These are phyloP conservation scores for Colletotrichum tabaci DNA, from an alignment of 2,329 filamentous ascomycete species.

Conservation along the genomic window DNA sequence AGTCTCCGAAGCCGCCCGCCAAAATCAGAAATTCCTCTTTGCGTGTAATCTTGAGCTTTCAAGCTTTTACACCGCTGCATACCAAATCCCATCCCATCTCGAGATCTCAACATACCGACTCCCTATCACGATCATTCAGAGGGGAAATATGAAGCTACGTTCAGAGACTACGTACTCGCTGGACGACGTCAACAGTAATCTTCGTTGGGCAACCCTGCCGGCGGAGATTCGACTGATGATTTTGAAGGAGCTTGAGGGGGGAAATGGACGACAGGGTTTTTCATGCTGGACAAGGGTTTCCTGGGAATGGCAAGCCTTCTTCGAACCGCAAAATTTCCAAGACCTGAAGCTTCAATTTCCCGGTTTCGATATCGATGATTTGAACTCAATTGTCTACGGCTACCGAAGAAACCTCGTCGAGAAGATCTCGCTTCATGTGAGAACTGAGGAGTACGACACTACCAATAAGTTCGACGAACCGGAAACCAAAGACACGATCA, in stretches of 20 bases:
- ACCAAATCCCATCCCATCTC: too few species aligned
- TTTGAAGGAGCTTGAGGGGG: not conserved
- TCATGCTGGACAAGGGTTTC: slow-evolving; percentile 3
- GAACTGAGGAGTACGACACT: slow-evolving; percentile 8
- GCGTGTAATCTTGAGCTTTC: too few species aligned
- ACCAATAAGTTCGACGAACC: not conserved
- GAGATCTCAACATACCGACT: too few species aligned
- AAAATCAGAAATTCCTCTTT: too few species aligned
- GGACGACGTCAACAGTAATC: not conserved
- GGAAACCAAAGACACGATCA: slow-evolving; percentile 2
- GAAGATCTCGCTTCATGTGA: slow-evolving; percentile 5
- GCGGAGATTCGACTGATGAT: slow-evolving; percentile 19
- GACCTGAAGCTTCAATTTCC: slow-evolving; percentile 14
- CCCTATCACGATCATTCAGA: too few species aligned
- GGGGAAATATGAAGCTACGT: slow-evolving; percentile 12
- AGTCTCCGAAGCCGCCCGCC: too few species aligned
- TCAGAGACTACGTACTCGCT: not conserved
- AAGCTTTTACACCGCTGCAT: too few species aligned
- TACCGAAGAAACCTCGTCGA: slow-evolving; percentile 8
- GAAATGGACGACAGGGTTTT: not conserved
- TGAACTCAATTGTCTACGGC: not conserved
- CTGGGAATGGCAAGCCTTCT: slow-evolving; percentile 24
- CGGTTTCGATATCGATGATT: not conserved
- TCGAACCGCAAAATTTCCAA: slow-evolving; percentile 7
- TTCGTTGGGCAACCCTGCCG: slow-evolving; percentile 5